A percentile compares a stretch with the other conserved stretches of the same genome.
Conservation (phyloP, 805 yeast species). For the Huiozyma sinensis region DNA sequence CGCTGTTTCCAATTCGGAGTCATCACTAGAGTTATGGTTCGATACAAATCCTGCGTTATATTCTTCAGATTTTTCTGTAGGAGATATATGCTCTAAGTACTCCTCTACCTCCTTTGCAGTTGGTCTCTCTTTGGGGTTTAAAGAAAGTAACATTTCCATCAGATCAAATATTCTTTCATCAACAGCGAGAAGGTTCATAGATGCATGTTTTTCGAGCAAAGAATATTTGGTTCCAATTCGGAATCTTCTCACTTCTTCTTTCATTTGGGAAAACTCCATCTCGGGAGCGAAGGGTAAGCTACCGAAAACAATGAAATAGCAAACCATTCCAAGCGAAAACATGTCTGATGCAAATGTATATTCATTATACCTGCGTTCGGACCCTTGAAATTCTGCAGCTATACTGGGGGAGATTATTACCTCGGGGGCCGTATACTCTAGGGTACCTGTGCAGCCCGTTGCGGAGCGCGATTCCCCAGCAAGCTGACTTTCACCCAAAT, state of each 20-base stretch:
- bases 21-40: too few relatives aligned
- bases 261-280: conserved; percentile 22
- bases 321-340: conserved; percentile 76
- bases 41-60: too few relatives aligned
- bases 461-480: conserved; percentile 55
- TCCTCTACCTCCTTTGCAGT: conserved; percentile 32
- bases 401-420: conserved; percentile 31
- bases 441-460: conserved; percentile 79
- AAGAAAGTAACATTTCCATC: conserved; percentile 31
- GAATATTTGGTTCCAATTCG: conserved; percentile 11
- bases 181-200: conserved; percentile 12
- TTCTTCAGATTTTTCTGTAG: background rate
- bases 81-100: conserved; percentile 13
- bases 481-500: conserved; percentile 80
- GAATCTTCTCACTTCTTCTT: conserved; percentile 27
- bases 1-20: too few relatives aligned
- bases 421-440: conserved; percentile 86
- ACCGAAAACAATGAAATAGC: conserved; percentile 65
- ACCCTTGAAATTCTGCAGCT: background rate
- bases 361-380: conserved; percentile 31
- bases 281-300: conserved; percentile 45
- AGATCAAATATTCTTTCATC: conserved; percentile 28
- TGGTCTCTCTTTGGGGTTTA: conserved; percentile 33
- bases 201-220: conserved; percentile 10
- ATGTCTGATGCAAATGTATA: conserved; percentile 68